Evolutionary conservation across 495 filamentous ascomycete genomes (phyloP), one percentile per base, ranked within the genome.

Genomic region (Tuber magnatum): DNA sequence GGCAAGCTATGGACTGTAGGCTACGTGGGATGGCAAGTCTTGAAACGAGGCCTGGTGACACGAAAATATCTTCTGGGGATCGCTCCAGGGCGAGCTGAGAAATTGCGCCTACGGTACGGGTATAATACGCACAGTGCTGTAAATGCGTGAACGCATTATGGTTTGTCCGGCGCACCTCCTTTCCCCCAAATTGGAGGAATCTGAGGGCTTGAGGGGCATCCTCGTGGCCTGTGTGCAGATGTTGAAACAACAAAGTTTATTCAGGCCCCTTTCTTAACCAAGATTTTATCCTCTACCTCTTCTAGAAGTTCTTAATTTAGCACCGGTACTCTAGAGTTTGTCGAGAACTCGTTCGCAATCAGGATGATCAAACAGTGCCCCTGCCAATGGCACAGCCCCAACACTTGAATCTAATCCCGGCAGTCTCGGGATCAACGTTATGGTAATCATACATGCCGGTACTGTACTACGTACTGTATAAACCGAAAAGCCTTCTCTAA

Each of bases 271-370:
- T 16, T 32, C 51, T 14, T 18, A 8, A 65, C 12, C 14, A 56
- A 56, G 48, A 65, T 35, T n/a, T n/a, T 65, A 14, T 65, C 35
- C 56, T 18, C 28, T 7, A 14, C 3, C 14, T 1, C 56, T 35
- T 65, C 56, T 65, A 35, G 56, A 28, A 35, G 56, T 35, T 65
- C 56, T 65, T 65, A 65, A 65, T 65, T 65, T 65, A 65, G 28
- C 7, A 35, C 28, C 12, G 16, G 39, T 7, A 7, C 39, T 40
- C 48, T 12, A 35, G 10, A 2, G 18, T 20, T 65, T 35, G 28
- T 65, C 35, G 28, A 18, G n/a, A 35, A 35, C 28, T 12, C 14
- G 1, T 35, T 65, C 56, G 56, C 28, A 35, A 65, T 35, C 28
- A 35, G 28, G 51, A 8, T n/a, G 56, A 65, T 35, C 56, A 35